Evolutionary conservation across 352 stramenopile genomes (phyloP).

Genomic region (Phytophthora gonapodyides): DNA sequence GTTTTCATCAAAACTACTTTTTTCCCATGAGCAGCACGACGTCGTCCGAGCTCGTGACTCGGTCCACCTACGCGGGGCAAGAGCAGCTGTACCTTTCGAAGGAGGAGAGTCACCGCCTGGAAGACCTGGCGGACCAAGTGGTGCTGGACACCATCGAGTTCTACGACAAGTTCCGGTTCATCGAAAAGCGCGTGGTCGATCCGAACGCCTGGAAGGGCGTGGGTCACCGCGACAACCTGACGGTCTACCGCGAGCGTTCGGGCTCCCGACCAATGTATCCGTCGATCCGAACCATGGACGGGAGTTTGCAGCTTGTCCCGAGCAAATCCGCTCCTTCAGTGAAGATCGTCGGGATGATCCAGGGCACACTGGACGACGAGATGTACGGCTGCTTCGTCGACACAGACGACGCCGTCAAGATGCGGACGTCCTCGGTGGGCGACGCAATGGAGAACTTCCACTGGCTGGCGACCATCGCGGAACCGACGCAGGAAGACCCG

Average conservation of each 20-base stretch:
- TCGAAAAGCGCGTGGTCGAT: slow-evolving; percentile 40
- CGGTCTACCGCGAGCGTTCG: slow-evolving; percentile 47
- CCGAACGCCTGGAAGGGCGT: slow-evolving; percentile 49
- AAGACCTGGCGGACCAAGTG: slow-evolving; percentile 39
- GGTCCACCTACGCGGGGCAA: slow-evolving; percentile 17
- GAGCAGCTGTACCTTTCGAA: slow-evolving; percentile 29
- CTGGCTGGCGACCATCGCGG: slow-evolving; percentile 45
- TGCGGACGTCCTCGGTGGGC: slow-evolving; percentile 33
- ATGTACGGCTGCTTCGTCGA: slow-evolving; percentile 62
- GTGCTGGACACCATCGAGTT: slow-evolving; percentile 47
- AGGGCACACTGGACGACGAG: slow-evolving; percentile 45
- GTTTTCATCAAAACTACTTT: slow-evolving; percentile 1
- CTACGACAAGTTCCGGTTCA: slow-evolving; percentile 42
- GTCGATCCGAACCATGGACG: slow-evolving; percentile 40
- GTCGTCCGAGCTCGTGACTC: slow-evolving; percentile 21
- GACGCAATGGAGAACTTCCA: slow-evolving; percentile 45
- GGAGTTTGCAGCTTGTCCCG: slow-evolving; percentile 27
- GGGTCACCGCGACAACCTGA: slow-evolving; percentile 49
- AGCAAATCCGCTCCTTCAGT: slow-evolving; percentile 40
- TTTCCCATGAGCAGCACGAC: slow-evolving; percentile 31
- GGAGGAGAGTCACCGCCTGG: slow-evolving; percentile 28
- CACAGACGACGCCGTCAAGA: slow-evolving; percentile 43
- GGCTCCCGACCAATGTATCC: slow-evolving; percentile 33
- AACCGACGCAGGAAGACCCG: slow-evolving; percentile 49
- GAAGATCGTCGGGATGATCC: slow-evolving; percentile 44